A percentile compares a stretch with the other conserved stretches of the same genome.
phyloP scores from a whole-genome alignment of 768 basidiomycete species.

The Tricholoma furcatifolium region DNA sequence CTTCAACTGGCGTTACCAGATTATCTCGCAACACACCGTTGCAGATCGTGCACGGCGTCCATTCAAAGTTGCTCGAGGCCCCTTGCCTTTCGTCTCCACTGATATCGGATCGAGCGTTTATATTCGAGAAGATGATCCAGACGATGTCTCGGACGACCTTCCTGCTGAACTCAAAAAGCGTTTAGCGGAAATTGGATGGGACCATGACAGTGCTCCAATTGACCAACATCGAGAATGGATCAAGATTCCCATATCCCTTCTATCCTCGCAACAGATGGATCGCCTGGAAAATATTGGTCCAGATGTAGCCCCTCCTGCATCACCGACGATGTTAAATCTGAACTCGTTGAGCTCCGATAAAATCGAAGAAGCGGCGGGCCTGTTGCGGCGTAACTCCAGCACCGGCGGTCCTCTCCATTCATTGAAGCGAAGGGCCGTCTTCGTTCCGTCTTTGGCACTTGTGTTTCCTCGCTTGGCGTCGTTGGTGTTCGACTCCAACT shows the following conservation, averaged over 20 bases:
- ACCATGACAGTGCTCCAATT: constrained; percentile 51
- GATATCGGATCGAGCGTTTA: constrained; percentile 69
- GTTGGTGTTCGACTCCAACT: constrained; percentile 52
- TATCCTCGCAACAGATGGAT: constrained; percentile 58
- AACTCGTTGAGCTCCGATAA: constrained; percentile 26
- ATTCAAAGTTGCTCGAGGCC: constrained; percentile 69
- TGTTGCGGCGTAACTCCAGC: constrained; percentile 59
- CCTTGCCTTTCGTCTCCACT: constrained; percentile 71
- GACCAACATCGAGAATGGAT: constrained; percentile 60
- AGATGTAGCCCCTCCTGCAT: constrained; percentile 19
- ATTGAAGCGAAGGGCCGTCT: constrained; percentile 62
- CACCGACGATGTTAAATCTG: constrained; percentile 29
- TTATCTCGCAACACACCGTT: constrained; percentile 60
- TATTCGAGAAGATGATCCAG: constrained; percentile 50
- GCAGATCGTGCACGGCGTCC: constrained; percentile 62
- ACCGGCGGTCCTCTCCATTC: constrained; percentile 42
- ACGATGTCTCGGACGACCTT: constrained; percentile 50
- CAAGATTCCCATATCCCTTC: constrained; percentile 62
- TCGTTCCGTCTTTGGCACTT: constrained; percentile 58
- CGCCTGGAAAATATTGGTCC: constrained; percentile 36
- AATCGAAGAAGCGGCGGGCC: constrained; percentile 25
- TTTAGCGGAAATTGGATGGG: constrained; percentile 76
- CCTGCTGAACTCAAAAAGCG: constrained; percentile 65
- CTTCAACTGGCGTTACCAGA: constrained; percentile 68
- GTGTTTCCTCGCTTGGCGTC: constrained; percentile 54